Evolutionary conservation across 768 basidiomycete genomes (phyloP), one percentile per base, ranked within the genome.

Genomic region (Boletus rubescentipes): DNA sequence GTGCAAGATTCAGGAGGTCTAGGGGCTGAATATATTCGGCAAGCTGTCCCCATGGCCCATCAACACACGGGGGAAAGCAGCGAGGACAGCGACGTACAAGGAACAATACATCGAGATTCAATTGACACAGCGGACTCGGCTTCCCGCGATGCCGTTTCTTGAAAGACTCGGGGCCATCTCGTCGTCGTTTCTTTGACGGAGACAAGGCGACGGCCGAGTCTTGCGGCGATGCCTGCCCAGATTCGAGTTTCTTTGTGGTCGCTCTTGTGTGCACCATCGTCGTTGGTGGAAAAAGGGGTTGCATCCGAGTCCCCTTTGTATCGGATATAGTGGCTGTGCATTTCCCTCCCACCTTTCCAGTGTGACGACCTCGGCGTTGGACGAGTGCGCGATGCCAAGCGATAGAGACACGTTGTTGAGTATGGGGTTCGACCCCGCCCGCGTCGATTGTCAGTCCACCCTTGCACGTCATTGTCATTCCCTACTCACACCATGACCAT

Each of bases 391-490:
- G 49, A 79, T 78, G 77, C 60, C 77, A 29, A 61, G 78, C 60
- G 90, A 92, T 71, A 83, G 81, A 73, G 88, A 91, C 15, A 82
- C 84, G 14, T 76, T 98, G 32, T 63, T 93, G 11, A 76, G 80
- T 20, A 94, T 96, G 91, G 94, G 94, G 12, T 97, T 97, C 61
- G 89, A 94, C 56, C 66, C 80, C 21, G 81, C 83, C 15, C 82
- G 94, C 55, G 85, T 96, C 41, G 91, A 93, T 63, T 96, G 93
- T 95, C 62, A 65, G 89, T 72, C 31, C 57, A 39, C 39, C 51
- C 58, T 46, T 46, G 9, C 40, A 3, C 4, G 26, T 29, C 18
- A n/a, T n/a, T 2, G 10, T 26, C 12, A 14, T 4, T 43, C 41
- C 23, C 8, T 45, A 18, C 31, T 20, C 20, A 46, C 21, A 10